These are phyloP conservation scores for Epichloe baconii DNA, from an alignment of 2,329 filamentous ascomycete genomes.

Conservation along the genomic window DNA sequence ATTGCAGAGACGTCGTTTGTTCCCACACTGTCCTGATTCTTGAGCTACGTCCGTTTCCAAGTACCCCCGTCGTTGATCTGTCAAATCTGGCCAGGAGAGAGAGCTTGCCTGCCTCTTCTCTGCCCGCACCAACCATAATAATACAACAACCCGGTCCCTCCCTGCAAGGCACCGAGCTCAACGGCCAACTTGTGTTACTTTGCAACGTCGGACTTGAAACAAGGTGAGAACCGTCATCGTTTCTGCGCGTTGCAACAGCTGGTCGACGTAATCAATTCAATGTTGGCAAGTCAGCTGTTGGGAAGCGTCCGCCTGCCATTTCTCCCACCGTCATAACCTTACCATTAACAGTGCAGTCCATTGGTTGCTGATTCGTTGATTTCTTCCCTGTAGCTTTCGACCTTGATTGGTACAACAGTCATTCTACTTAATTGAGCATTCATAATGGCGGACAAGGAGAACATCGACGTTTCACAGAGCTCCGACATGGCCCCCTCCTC, in stretches of 20 bases:
- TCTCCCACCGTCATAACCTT: background rate
- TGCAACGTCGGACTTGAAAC: background rate
- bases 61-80: background rate
- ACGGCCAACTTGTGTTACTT: slow-evolving; percentile 3
- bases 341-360: background rate
- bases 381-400: background rate
- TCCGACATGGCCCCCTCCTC: slow-evolving; percentile 24
- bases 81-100: background rate
- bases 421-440: background rate
- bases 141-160: background rate
- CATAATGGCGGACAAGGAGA: slow-evolving; percentile 35
- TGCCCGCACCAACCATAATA: background rate
- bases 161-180: slow-evolving; percentile 2
- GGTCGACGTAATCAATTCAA: background rate
- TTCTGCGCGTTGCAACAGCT: background rate
- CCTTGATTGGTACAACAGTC: background rate
- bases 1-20: background rate
- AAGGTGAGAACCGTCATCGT: slow-evolving; percentile 1
- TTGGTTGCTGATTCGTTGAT: background rate
- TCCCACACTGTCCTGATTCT: background rate
- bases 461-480: slow-evolving; percentile 30
- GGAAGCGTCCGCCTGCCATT: background rate
- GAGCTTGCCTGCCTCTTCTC: background rate
- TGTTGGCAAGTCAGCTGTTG: background rate
- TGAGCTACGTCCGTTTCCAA: background rate